Percentiles rank a stretch among this genome's conserved stretches.
phyloP scores from a whole-genome alignment of 2,329 filamentous ascomycete genomes.

The Fusarium sp. region DNA sequence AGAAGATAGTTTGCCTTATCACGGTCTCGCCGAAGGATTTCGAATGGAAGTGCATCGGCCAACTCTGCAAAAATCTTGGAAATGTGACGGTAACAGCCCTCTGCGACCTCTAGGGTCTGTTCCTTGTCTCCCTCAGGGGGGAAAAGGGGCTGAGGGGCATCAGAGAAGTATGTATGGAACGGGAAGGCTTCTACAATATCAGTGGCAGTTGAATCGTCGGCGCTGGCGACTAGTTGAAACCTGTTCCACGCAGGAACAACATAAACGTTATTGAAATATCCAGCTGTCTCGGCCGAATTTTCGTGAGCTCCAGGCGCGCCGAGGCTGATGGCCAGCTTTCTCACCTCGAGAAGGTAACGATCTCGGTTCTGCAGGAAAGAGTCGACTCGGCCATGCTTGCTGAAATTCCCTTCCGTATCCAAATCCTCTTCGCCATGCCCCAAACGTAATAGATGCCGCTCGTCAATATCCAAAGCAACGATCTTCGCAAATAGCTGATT shows the following conservation, averaged over 20 bases:
- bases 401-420: constrained; percentile 86
- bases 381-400: constrained; percentile 94
- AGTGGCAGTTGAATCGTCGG: constrained; percentile 66
- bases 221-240: constrained; percentile 73
- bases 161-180: constrained; percentile 87
- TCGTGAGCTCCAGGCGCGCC: constrained; percentile 93
- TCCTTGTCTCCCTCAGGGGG: constrained; percentile 73
- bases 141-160: constrained; percentile 89
- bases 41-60: constrained; percentile 93
- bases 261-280: constrained; percentile 95
- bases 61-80: constrained; percentile 91
- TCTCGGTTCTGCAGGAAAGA: constrained; percentile 92
- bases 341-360: constrained; percentile 83
- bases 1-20: constrained; percentile 98
- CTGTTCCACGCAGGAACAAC: constrained; percentile 88
- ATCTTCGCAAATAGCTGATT: constrained; percentile 99
- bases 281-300: constrained; percentile 94
- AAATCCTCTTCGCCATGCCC: constrained; percentile 97
- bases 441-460: constrained; percentile 89
- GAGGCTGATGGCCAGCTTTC: constrained; percentile 85
- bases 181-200: constrained; percentile 82
- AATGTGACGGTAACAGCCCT: constrained; percentile 90
- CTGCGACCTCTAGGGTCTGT: constrained; percentile 77
- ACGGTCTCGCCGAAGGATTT: constrained; percentile 86
- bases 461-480: constrained; percentile 93